Conservation (phyloP, 306 rosid genomes). For the Cucumis cinereus region DNA sequence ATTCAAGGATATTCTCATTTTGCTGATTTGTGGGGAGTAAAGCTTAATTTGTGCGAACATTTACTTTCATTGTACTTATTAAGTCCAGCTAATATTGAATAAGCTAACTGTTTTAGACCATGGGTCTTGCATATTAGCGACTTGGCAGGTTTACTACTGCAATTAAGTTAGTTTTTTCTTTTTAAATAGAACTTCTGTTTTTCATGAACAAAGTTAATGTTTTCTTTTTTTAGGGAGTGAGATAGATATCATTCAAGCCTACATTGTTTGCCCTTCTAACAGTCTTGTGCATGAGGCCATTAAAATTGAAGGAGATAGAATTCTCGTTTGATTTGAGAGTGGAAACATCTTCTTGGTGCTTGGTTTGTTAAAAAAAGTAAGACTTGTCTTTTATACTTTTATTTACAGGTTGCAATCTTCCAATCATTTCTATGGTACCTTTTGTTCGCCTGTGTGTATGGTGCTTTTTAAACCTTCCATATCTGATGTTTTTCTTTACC, state of each 20-base stretch:
- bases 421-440: background rate
- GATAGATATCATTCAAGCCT: background rate
- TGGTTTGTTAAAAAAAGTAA: constrained; percentile 60
- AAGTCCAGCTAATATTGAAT: background rate
- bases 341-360: constrained; percentile 69
- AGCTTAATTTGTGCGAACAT: background rate
- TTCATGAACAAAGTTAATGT: background rate
- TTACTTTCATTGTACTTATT: background rate
- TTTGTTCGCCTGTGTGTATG: background rate
- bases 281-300: constrained; percentile 87
- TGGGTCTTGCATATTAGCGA: constrained; percentile 91
- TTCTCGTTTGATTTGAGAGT: constrained; percentile 72
- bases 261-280: constrained; percentile 18
- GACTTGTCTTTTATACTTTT: constrained; percentile 5
- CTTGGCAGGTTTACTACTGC: constrained; percentile 91
- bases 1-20: constrained; percentile 71
- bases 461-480: too few species aligned
- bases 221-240: background rate
- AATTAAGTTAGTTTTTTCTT: constrained; percentile 47
- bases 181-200: background rate
- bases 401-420: background rate
- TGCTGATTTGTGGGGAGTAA: constrained; percentile 84
- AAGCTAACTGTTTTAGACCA: constrained; percentile 30
- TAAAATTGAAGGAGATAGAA: constrained; percentile 48
- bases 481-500: background rate